Percentiles rank a stretch among this genome's conserved stretches.
These are phyloP conservation scores for Ochromonas danica DNA, from an alignment of 108 stramenopile species.

Conservation along the genomic window DNA sequence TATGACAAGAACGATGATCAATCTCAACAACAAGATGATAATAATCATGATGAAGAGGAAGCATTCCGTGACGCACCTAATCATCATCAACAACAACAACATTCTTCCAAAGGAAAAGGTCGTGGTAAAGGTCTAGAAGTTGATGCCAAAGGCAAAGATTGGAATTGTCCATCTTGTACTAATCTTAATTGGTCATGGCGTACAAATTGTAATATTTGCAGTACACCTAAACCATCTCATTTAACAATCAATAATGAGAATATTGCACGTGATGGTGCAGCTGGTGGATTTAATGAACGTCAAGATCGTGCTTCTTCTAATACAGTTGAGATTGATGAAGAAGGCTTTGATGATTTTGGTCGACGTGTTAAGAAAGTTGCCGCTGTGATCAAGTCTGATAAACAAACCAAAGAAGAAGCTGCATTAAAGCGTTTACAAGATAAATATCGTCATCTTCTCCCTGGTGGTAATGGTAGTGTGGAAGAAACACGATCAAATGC, in stretches of 20 bases:
- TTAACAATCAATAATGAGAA: constrained; percentile 16
- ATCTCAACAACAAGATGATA: neutral
- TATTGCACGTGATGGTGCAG: constrained; percentile 46
- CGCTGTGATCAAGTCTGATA: neutral
- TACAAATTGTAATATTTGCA: constrained; percentile 46
- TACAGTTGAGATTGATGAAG: constrained; percentile 51
- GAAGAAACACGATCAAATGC: too few relatives aligned
- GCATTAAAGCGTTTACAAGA: neutral
- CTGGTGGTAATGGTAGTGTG: neutral
- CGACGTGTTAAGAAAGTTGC: constrained; percentile 48
- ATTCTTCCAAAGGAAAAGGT: neutral
- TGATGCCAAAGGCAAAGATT: constrained; percentile 37
- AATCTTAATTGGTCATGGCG: constrained; percentile 56
- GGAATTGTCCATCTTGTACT: constrained; percentile 50
- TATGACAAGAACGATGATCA: neutral
- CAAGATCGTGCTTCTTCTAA: constrained; percentile 50
- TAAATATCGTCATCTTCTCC: neutral
- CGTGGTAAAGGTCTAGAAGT: neutral
- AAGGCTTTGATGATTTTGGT: constrained; percentile 54
- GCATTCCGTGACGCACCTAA: neutral
- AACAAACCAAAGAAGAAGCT: neutral
- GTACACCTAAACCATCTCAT: constrained; percentile 43
- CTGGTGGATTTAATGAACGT: constrained; percentile 52
- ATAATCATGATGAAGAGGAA: neutral
- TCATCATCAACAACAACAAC: neutral